Evolutionary conservation across 2,329 filamentous ascomycete genomes (phyloP), one percentile per base, ranked within the genome.

Genomic region (Cladosporium oxysporum): DNA sequence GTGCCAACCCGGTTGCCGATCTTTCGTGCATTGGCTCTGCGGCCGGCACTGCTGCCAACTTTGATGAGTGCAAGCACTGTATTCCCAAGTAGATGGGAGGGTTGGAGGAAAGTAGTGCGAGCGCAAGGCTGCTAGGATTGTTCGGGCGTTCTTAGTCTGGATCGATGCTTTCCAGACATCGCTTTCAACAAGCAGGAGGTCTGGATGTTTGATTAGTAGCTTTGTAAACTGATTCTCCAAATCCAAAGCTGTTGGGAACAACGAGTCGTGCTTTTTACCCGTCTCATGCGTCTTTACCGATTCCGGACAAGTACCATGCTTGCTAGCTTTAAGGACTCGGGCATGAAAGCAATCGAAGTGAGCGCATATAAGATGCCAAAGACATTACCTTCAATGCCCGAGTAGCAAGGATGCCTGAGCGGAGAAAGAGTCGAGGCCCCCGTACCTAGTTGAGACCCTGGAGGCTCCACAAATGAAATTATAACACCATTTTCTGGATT

Each of bases 41-140:
- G 12, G 58, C 64, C 28, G 55, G 66, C 29, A 66, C 66, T 41
- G 66, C 66, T 8, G 58, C 47, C 21, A 64, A 63, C 52, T 41
- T 66, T 12, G 64, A 55, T 23, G 66, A 68, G 37, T 68, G 66
- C 66, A 66, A 64, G 63, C 41, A 33, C 47, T 66, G 66, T 23
- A 66, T 68, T 49, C 64, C 66, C n/a, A 63, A 59, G 58, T 66
- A 50, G 26, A 67, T 55, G 21, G 26, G 2, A n/a, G 31, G 26
- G 18, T 29, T 53, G 21, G 50, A 53, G 14, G 14, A 16, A 26
- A 7, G 28, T 18, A 11, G 21, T 52, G 23, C 14, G 4, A 52
- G 50, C n/a, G 16, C 50, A 31, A 29, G 50, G 28, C n/a, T 53
- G 26, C 26, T 53, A 16, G 26, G 21, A 3, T 16, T 28, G 50